Evolutionary conservation across 768 basidiomycete genomes (phyloP).

Genomic region (Tulasnella sp.): DNA sequence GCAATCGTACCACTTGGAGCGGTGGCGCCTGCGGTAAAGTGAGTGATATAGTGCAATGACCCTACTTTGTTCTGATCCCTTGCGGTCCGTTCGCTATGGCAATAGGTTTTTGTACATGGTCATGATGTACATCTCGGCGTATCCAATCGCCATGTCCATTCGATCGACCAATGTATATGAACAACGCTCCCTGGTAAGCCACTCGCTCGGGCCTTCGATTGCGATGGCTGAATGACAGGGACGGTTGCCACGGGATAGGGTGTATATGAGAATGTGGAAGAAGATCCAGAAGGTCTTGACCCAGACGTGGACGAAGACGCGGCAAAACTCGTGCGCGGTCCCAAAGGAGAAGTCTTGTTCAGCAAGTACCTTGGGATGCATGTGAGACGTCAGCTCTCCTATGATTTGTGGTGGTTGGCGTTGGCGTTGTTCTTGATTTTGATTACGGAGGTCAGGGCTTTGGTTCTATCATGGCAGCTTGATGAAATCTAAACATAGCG

Average conservation of each 20-base stretch:
- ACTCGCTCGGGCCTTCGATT: neutral
- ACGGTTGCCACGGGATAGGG: constrained; percentile 41
- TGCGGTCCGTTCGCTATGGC: neutral
- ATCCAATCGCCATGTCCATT: constrained; percentile 51
- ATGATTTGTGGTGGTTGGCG: constrained; percentile 96
- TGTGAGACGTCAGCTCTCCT: constrained; percentile 80
- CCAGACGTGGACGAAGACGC: constrained; percentile 42
- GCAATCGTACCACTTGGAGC: constrained; percentile 63
- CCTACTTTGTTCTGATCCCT: neutral
- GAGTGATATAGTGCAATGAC: constrained; percentile 36
- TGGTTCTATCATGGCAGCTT: neutral
- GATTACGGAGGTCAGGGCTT: constrained; percentile 71
- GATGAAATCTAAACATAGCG: neutral
- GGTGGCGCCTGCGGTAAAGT: constrained; percentile 90
- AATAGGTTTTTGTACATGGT: constrained; percentile 75
- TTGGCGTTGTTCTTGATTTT: constrained; percentile 83
- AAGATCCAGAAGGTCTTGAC: constrained; percentile 50
- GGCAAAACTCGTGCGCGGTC: constrained; percentile 39
- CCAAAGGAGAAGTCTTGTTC: constrained; percentile 59
- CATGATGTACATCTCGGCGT: constrained; percentile 62
- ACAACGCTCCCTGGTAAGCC: constrained; percentile 63
- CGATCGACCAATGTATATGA: constrained; percentile 88
- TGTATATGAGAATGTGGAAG: constrained; percentile 50
- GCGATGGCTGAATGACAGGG: neutral
- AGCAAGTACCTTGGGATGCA: constrained; percentile 76